phyloP scores from a whole-genome alignment of 306 rosid species.

The Cicer chorassanicum region DNA sequence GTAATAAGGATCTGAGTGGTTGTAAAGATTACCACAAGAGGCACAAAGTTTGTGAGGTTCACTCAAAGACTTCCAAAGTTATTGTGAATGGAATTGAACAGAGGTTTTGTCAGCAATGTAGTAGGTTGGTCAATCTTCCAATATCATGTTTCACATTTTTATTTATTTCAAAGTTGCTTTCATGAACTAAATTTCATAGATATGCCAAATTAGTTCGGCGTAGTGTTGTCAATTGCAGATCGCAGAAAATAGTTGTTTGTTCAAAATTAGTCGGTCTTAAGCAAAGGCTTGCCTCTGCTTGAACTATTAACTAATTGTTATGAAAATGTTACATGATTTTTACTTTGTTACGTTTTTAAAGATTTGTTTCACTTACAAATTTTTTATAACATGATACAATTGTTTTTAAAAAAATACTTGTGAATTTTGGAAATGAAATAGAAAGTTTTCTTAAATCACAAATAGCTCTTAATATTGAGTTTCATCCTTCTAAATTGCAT shows the following conservation, averaged over 20 bases:
- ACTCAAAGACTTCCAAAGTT: constrained; percentile 85
- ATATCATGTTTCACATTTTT: constrained; percentile 25
- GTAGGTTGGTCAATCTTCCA: constrained; percentile 62
- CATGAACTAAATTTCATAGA: constrained; percentile 12
- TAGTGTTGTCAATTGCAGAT: too few relatives aligned
- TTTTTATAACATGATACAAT: neutral
- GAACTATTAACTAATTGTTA: neutral
- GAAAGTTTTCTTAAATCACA: neutral
- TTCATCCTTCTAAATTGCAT: too few relatives aligned
- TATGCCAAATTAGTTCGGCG: neutral
- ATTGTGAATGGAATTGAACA: constrained; percentile 80
- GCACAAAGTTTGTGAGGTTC: constrained; percentile 91
- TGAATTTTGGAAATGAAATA: neutral
- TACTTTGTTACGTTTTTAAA: neutral
- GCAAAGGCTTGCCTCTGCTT: too few relatives aligned
- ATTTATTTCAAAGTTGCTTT: neutral
- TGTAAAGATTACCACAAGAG: constrained; percentile 89
- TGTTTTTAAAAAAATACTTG: neutral
- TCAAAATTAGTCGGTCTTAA: too few relatives aligned
- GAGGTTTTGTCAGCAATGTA: constrained; percentile 93
- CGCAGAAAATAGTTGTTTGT: too few relatives aligned
- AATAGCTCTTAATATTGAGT: too few relatives aligned
- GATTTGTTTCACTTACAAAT: neutral
- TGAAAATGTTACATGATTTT: neutral
- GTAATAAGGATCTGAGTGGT: constrained; percentile 77